Evolutionary conservation across 2,329 filamentous ascomycete species (phyloP), one percentile per base, ranked within the genome.

Genomic region (Moelleriella libera): DNA sequence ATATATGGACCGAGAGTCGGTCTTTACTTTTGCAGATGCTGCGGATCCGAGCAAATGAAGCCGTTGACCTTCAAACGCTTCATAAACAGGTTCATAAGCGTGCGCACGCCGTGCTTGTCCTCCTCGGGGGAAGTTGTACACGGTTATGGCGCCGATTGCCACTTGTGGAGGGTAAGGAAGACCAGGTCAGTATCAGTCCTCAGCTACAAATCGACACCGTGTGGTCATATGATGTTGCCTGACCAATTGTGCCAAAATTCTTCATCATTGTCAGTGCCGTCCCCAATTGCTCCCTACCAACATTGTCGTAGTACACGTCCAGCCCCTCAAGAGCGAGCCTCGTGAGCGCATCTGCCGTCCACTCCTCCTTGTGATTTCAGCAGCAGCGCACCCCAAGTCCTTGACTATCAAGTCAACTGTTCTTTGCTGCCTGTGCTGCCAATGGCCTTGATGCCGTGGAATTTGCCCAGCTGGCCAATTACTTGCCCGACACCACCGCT

Each of bases 341-440:
- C 53, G 69, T 63, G 46, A 90, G 69, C 0, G 83, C 84, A n/a
- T 81, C 79, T 0, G 64, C 58, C 0, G 83, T 72, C 56, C 74
- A 76, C 67, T 88, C 83, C 51, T 76, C 85, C 74, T 88, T 88
- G 72, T 89, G 89, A 70, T 90, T 89, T 67, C 88, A 88, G 80
- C 85, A 21, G 52, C 65, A 47, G 72, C 68, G 51, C 66, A 71
- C 30, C 68, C 69, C 3, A 72, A 61, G 53, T 70, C 65, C 46
- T 67, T 60, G 12, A 54, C 52, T 42, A 71, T 57, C 63, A 78
- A 88, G 12, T 82, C 75, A 39, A 86, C 68, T 90, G 89, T 58
- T 82, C 78, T 58, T 87, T 80, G 31, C 77, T 77, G 5, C 85
- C 85, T 5, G 86, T 85, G 47, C 78, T 83, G 30, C 85, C 85